Evolutionary conservation across 225 moss, liverwort and hornwort genomes (phyloP).

Genomic region (Pleurozium schreberi): DNA sequence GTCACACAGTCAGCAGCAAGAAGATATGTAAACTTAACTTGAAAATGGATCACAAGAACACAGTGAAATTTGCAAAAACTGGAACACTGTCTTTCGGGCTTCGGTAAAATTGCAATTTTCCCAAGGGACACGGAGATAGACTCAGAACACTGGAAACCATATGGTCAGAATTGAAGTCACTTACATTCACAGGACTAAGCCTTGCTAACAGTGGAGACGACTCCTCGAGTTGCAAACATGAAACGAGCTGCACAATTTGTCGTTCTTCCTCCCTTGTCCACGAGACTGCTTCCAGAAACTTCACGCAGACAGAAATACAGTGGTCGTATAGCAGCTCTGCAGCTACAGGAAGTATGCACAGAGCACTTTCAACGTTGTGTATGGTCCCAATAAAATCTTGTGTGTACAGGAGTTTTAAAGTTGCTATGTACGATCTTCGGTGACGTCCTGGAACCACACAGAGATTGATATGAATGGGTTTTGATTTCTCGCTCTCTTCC

Average conservation of each 20-base stretch:
- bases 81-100: not conserved
- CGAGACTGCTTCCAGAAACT: constrained; percentile 71
- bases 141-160: not conserved
- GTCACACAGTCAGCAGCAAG: not conserved
- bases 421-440: constrained; percentile 33
- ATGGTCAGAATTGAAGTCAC: not conserved
- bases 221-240: constrained; percentile 68
- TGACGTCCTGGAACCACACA: constrained; percentile 21
- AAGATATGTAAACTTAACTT: not conserved
- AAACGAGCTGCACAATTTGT: constrained; percentile 55
- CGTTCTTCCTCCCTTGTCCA: constrained; percentile 72
- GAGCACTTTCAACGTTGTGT: constrained; percentile 38
- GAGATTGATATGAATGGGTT: constrained; percentile 40
- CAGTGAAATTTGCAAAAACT: not conserved
- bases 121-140: not conserved
- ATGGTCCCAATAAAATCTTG: constrained; percentile 50
- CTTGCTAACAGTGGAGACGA: constrained; percentile 59
- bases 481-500: constrained; percentile 1
- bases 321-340: constrained; percentile 72
- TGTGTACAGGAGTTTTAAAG: constrained; percentile 64
- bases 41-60: not conserved
- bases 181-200: constrained; percentile 60
- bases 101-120: not conserved
- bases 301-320: constrained; percentile 61
- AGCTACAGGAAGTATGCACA: constrained; percentile 68